Evolutionary conservation across 495 filamentous ascomycete genomes (phyloP), one percentile per base, ranked within the genome.

Genomic region (Clavariopsis aquatica): DNA sequence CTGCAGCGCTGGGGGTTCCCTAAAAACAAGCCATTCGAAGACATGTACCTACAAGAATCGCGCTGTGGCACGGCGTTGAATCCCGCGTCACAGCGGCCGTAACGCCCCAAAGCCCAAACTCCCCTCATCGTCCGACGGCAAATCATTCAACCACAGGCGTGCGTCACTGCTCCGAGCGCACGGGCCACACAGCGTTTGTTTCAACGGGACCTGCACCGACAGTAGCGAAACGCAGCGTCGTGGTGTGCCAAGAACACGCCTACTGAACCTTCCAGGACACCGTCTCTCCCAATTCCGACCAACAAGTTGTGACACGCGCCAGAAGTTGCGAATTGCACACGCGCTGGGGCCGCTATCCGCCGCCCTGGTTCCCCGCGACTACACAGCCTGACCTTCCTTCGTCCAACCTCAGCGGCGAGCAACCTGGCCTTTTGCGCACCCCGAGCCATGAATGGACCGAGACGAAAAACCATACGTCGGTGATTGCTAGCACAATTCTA

Each of bases 371-470:
- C 52, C 28, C 61, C 52, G 27, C 38, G 27, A 15, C 34, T 38
- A 24, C 38, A 31, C 52, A 45, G 49, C 43, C 55, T 52, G 45
- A 13, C 22, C n/a, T 15, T 20, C 29, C 24, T 46, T 45, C 28
- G 45, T 65, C 51, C 62, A 51, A 1, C 34, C 19, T 55, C 57
- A 36, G 28, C 64, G 41, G 8, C 57, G 10, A 22, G 24, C 64
- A 36, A 67, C 38, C 58, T 67, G 64, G 64, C 64, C 58, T 64
- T 31, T 59, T 56, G 54, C 53, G 34, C 54, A 34, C 53, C 24
- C n/a, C 59, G 28, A 58, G 38, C 52, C 65, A 68, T 68, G 65
- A 63, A 68, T 43, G 36, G n/a, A n/a, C 54, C 53, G 28, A 24
- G 60, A 58, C 59, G 65, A 45, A 68, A 68, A 54, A 28, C 45